Conservation (phyloP, 495 filamentous ascomycete species). For the Aspergillus leporis region DNA sequence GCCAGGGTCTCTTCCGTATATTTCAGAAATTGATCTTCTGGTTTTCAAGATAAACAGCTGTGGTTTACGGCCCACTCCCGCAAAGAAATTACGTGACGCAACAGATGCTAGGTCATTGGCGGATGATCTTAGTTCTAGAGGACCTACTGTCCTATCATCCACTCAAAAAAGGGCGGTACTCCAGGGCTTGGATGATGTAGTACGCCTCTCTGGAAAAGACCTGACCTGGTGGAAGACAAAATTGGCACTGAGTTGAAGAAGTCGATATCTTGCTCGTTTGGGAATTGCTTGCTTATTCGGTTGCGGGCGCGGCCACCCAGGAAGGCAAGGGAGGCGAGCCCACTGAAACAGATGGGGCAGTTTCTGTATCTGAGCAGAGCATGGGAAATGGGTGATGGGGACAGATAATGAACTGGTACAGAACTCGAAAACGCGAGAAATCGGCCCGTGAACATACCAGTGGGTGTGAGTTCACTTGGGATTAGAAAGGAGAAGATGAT, state of each 20-base stretch:
- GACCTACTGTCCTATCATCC: background rate
- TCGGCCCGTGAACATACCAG: too few species aligned
- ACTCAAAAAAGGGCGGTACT: background rate
- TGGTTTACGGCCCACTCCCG: slow-evolving; percentile 1
- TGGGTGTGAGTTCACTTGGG: too few species aligned
- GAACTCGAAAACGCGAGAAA: too few species aligned
- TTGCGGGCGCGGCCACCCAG: background rate
- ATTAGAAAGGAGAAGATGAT: too few species aligned
- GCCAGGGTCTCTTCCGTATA: slow-evolving; percentile 1
- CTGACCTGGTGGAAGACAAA: background rate
- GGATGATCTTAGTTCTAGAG: background rate
- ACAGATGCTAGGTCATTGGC: background rate
- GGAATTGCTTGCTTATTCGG: background rate
- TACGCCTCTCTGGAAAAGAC: background rate
- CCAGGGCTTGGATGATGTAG: slow-evolving; percentile 1
- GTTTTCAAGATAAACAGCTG: slow-evolving; percentile 1
- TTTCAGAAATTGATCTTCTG: slow-evolving; percentile 1
- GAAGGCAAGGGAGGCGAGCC: background rate
- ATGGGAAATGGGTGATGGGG: background rate
- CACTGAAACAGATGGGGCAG: background rate
- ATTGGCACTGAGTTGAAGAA: background rate
- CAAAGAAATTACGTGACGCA: slow-evolving; percentile 1
- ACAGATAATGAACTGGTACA: background rate
- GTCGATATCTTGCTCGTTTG: background rate
- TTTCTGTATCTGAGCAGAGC: background rate